Conservation (phyloP, 805 yeast species). For the Pichia rugopelliculosa region DNA sequence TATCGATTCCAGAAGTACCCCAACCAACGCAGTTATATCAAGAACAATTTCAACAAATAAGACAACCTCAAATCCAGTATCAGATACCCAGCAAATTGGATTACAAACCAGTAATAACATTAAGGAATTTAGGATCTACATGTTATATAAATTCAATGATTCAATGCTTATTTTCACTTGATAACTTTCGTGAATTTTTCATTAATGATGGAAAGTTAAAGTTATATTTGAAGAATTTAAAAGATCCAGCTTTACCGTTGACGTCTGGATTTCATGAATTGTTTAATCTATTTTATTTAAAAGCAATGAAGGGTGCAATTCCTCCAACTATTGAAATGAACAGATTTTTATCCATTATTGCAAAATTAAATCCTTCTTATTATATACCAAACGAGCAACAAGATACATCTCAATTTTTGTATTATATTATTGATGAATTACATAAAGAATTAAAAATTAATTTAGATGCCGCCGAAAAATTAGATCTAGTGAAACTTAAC, state of each 20-base stretch:
- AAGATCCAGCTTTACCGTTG: constrained; percentile 14
- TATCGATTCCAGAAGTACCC: neutral
- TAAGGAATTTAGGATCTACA: constrained; percentile 62
- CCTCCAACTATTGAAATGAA: constrained; percentile 53
- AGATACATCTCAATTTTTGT: constrained; percentile 71
- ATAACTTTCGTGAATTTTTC: constrained; percentile 43
- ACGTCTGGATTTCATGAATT: constrained; percentile 47
- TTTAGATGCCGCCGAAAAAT: neutral
- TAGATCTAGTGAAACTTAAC: constrained; percentile 7
- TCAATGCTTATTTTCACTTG: constrained; percentile 57
- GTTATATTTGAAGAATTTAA: constrained; percentile 9
- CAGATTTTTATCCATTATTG: constrained; percentile 40
- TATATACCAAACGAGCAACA: constrained; percentile 70
- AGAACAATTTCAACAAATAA: neutral
- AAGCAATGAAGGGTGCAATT: constrained; percentile 39
- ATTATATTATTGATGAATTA: constrained; percentile 56
- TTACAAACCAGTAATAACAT: constrained; percentile 28
- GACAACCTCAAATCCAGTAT: neutral
- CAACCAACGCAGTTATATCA: neutral
- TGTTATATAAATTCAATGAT: constrained; percentile 72
- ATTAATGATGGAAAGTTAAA: constrained; percentile 27
- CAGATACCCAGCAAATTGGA: neutral
- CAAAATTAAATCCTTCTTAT: constrained; percentile 56
- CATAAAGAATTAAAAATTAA: constrained; percentile 51
- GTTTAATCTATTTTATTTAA: constrained; percentile 44